Evolutionary conservation across 1,139 yeast genomes (phyloP).

Genomic region (Lodderomyces pseudojiufengensis): DNA sequence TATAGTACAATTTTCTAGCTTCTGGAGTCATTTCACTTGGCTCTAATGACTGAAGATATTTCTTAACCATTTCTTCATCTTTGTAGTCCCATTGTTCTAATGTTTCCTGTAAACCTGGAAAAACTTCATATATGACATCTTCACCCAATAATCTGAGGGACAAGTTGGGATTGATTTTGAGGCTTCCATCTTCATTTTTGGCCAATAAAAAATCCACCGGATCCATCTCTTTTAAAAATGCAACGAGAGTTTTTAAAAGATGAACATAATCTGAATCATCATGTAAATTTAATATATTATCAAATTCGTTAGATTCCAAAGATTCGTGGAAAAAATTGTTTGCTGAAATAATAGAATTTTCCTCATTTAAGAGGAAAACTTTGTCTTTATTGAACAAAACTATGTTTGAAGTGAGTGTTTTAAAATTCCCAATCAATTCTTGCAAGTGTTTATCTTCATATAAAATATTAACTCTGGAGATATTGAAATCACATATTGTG

Average conservation of each 20-base stretch:
- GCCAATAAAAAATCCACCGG: constrained; percentile 2
- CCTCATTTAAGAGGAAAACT: constrained; percentile 7
- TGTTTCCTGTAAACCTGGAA: constrained; percentile 6
- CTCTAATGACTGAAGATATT: constrained; percentile 12
- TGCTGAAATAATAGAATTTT: not conserved
- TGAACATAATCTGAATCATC: constrained; percentile 4
- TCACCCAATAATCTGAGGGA: constrained; percentile 11
- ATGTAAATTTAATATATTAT: constrained; percentile 2
- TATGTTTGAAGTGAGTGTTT: not conserved
- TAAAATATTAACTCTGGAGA: not conserved
- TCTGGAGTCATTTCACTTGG: constrained; percentile 3
- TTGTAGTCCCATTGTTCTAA: constrained; percentile 6
- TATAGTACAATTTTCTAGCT: constrained; percentile 6
- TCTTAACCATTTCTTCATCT: constrained; percentile 11
- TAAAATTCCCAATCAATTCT: constrained; percentile 1
- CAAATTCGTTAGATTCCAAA: constrained; percentile 5
- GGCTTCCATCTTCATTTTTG: constrained; percentile 1
- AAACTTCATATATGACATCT: constrained; percentile 3
- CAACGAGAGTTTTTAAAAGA: constrained; percentile 7
- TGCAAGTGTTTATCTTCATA: constrained; percentile 4
- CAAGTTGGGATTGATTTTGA: constrained; percentile 10
- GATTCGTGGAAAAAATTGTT: constrained; percentile 6
- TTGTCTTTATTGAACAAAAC: constrained; percentile 5
- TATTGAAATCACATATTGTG: not conserved
- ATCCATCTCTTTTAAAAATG: constrained; percentile 6